phyloP scores from a whole-genome alignment of 495 filamentous ascomycete species.

The Lindgomyces ingoldianus region DNA sequence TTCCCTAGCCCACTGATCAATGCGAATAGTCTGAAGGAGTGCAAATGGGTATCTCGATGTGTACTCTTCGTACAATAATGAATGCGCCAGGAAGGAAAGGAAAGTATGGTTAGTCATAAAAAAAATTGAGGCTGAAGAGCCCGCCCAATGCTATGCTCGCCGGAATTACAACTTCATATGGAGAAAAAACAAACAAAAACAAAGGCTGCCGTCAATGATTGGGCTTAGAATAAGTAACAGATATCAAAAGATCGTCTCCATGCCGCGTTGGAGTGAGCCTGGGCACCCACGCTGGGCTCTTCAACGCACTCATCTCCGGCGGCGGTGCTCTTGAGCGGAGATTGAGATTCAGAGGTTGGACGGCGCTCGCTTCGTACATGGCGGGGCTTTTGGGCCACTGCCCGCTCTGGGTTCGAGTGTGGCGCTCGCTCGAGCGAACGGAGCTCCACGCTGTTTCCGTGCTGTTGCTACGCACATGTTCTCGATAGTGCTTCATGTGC shows the following conservation, averaged over 20 bases:
- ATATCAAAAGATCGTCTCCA: slow-evolving; percentile 44
- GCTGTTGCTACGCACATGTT: slow-evolving; percentile 26
- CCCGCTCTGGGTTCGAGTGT: slow-evolving; percentile 22
- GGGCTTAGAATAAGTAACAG: slow-evolving; percentile 29
- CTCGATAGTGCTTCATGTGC: background rate
- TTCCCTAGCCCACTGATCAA: background rate
- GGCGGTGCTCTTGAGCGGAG: background rate
- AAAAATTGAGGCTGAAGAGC: background rate
- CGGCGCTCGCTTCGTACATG: slow-evolving; percentile 22
- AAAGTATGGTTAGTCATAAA: slow-evolving; percentile 7
- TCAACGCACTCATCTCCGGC: slow-evolving; percentile 25
- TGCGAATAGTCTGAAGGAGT: slow-evolving; percentile 7
- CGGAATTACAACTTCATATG: background rate
- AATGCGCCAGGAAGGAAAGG: background rate
- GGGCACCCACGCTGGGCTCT: slow-evolving; percentile 43
- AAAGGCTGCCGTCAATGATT: slow-evolving; percentile 2
- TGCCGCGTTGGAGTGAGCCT: slow-evolving; percentile 43
- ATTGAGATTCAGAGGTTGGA: slow-evolving; percentile 19
- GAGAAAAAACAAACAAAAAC: slow-evolving; percentile 17
- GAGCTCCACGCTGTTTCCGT: slow-evolving; percentile 16
- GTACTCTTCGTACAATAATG: slow-evolving; percentile 14
- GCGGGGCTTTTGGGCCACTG: slow-evolving; percentile 27
- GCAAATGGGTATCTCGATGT: slow-evolving; percentile 21
- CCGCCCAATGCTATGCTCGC: background rate
- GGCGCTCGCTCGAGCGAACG: background rate